Percentiles rank a stretch among this genome's conserved stretches.
Evolutionary conservation across 192 early-diverging fungal genomes (phyloP).

Genomic region (Coemansia reversa): DNA sequence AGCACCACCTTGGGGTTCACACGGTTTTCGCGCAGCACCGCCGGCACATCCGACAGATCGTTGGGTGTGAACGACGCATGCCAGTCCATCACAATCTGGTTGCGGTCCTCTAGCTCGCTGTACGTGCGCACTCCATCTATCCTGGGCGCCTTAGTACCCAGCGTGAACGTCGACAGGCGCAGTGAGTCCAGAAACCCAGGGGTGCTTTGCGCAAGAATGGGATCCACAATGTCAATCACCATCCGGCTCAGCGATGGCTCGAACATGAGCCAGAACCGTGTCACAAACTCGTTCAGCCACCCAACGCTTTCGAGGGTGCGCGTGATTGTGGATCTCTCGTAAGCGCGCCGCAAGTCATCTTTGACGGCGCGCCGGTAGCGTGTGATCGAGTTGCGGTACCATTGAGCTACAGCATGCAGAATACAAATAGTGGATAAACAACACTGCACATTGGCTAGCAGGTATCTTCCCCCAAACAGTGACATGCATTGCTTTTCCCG

Average conservation of each 20-base stretch:
- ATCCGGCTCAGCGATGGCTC: slow-evolving; percentile 81
- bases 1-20: slow-evolving; percentile 88
- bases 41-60: slow-evolving; percentile 71
- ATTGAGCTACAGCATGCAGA: slow-evolving; percentile 56
- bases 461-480: slow-evolving; percentile 44
- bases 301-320: slow-evolving; percentile 67
- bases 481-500: background rate
- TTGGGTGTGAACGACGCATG: slow-evolving; percentile 82
- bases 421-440: background rate
- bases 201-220: slow-evolving; percentile 69
- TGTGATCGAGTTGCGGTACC: slow-evolving; percentile 70
- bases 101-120: slow-evolving; percentile 67
- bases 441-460: background rate
- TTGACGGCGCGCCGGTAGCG: slow-evolving; percentile 67
- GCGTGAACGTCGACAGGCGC: slow-evolving; percentile 69
- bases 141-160: slow-evolving; percentile 74
- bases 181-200: slow-evolving; percentile 81
- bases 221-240: slow-evolving; percentile 70
- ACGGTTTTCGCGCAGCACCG: slow-evolving; percentile 64
- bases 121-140: slow-evolving; percentile 72
- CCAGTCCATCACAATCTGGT: slow-evolving; percentile 88
- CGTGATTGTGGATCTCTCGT: slow-evolving; percentile 54
- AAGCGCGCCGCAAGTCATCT: slow-evolving; percentile 68
- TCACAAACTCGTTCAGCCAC: slow-evolving; percentile 89
- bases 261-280: slow-evolving; percentile 86